Conservation (phyloP, 352 stramenopile genomes). For the Thraustochytrium sp. region DNA sequence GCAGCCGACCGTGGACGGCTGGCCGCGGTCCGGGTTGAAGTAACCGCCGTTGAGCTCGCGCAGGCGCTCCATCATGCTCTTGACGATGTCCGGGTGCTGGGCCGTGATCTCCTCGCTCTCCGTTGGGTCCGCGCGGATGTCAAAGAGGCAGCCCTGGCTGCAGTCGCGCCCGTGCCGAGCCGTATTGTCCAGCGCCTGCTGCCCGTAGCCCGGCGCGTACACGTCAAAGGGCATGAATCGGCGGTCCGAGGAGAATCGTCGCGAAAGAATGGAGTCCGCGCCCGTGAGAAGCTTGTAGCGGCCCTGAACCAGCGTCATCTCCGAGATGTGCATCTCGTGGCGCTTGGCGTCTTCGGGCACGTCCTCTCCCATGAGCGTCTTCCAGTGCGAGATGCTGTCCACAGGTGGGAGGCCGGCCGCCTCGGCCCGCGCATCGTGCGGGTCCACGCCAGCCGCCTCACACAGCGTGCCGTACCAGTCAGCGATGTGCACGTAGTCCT, state of each 20-base stretch:
- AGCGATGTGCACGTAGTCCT: slow-evolving; percentile 26
- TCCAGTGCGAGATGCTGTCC: not conserved
- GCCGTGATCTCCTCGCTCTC: not conserved
- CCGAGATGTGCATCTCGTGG: not conserved
- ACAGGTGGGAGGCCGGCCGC: too few species aligned
- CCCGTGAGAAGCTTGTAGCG: not conserved
- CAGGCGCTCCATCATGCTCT: not conserved
- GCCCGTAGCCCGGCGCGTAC: not conserved
- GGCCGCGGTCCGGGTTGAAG: not conserved
- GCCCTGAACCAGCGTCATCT: not conserved
- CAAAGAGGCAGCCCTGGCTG: not conserved
- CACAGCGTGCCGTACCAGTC: slow-evolving; percentile 50
- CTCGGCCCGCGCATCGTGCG: too few species aligned
- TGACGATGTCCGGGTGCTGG: not conserved
- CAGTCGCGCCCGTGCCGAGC: not conserved
- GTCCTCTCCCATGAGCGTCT: not conserved
- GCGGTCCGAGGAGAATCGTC: not conserved
- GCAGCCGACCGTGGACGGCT: slow-evolving; percentile 48
- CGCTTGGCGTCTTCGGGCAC: not conserved
- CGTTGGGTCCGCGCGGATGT: not conserved
- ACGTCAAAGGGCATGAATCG: not conserved
- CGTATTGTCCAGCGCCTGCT: not conserved
- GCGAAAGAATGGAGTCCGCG: not conserved
- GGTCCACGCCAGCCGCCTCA: too few species aligned
- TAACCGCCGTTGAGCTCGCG: not conserved